phyloP scores from a whole-genome alignment of 2,329 filamentous ascomycete species.

The Ceratocystis lukuohia region DNA sequence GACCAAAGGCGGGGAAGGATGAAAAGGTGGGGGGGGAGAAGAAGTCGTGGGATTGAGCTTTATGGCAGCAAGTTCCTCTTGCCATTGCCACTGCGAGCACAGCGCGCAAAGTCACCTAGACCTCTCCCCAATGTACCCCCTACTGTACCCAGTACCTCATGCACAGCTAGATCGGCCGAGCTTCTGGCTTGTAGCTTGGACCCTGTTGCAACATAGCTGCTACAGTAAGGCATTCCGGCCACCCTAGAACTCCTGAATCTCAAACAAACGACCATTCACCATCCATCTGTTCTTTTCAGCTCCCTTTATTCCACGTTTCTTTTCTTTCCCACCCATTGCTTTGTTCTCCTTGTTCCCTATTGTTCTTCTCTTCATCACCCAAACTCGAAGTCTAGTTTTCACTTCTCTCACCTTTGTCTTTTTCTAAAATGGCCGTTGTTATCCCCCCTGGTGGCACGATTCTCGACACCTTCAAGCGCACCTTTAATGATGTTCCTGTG shows the following conservation, averaged over 20 bases:
- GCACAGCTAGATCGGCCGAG: not conserved
- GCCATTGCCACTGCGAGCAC: no score
- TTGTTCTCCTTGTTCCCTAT: not conserved
- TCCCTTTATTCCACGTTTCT: conserved; percentile 6
- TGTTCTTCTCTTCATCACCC: not conserved
- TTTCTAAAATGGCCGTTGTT: conserved; percentile 34
- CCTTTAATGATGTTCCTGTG: conserved; percentile 71
- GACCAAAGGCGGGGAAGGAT: no score
- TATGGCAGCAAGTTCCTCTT: no score
- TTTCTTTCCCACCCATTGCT: conserved; percentile 2
- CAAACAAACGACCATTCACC: not conserved
- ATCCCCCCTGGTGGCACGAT: conserved; percentile 60
- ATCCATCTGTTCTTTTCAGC: not conserved
- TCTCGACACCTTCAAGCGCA: conserved; percentile 71
- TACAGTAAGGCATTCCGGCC: not conserved
- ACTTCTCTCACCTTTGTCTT: conserved; percentile 10
- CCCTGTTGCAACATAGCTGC: not conserved
- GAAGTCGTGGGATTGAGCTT: no score
- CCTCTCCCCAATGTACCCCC: no score
- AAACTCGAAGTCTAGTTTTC: not conserved
- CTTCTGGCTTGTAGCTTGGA: not conserved
- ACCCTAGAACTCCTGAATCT: not conserved
- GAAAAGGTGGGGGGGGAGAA: no score
- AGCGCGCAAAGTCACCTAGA: no score
- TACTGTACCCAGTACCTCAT: not conserved